These are phyloP conservation scores for Fagus sylvatica DNA, from an alignment of 306 rosid genomes.

Conservation along the genomic window DNA sequence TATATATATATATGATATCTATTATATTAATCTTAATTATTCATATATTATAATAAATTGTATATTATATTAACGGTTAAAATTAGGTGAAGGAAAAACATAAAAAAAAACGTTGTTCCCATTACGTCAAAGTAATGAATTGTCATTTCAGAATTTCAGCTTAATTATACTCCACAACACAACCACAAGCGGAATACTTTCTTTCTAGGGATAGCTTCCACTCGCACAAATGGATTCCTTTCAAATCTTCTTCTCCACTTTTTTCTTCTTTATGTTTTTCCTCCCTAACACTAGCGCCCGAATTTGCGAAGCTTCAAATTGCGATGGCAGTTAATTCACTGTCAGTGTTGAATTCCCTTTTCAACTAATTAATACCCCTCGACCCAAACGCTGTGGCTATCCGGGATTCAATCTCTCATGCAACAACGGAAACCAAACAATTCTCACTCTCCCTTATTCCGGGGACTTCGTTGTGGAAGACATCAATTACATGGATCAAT, in stretches of 20 bases:
- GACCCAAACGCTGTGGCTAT: not conserved
- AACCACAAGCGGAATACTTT: not conserved
- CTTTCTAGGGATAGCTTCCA: too few species aligned
- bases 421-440: conserved; percentile 13
- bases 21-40: too few species aligned
- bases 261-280: not conserved
- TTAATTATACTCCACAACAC: too few species aligned
- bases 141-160: too few species aligned
- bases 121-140: too few species aligned
- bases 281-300: not conserved
- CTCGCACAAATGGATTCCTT: not conserved
- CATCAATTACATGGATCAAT: conserved; percentile 23
- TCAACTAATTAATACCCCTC: not conserved
- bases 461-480: conserved; percentile 6
- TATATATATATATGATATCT: too few species aligned
- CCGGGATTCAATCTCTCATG: conserved; percentile 27
- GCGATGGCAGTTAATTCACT: not conserved
- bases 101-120: too few species aligned
- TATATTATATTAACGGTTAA: too few species aligned
- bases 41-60: too few species aligned
- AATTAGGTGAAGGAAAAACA: too few species aligned
- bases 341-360: not conserved
- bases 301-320: not conserved
- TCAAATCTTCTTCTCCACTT: too few species aligned
- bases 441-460: conserved; percentile 31